phyloP scores from a whole-genome alignment of 2,329 filamentous ascomycete species.

The Aspergillus versicolor region DNA sequence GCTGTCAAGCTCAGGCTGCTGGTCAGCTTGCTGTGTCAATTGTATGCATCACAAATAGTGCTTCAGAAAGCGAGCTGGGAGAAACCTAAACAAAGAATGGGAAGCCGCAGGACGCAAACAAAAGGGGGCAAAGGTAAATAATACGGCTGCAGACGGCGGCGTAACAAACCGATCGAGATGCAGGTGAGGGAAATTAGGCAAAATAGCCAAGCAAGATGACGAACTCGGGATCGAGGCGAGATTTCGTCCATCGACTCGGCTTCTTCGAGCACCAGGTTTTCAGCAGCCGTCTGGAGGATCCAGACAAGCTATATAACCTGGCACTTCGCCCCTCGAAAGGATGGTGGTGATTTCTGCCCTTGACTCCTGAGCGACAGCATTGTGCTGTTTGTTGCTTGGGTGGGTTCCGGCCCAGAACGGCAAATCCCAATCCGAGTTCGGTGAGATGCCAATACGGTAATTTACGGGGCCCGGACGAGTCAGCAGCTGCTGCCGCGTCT shows the following conservation, averaged over 20 bases:
- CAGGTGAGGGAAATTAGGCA: conserved; percentile 2
- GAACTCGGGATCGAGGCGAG: background rate
- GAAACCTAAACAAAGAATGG: background rate
- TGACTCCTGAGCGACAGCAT: background rate
- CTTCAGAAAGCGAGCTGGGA: background rate
- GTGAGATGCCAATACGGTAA: conserved; percentile 5
- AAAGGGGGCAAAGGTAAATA: background rate
- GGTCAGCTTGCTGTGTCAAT: background rate
- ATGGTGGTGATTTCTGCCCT: background rate
- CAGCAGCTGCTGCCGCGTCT: background rate
- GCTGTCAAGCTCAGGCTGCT: too few species aligned
- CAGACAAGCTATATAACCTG: conserved; percentile 13
- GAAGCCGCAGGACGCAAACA: background rate
- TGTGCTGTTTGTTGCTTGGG: background rate
- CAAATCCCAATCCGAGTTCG: conserved; percentile 6
- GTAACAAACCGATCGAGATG: background rate
- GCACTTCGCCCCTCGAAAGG: conserved; percentile 5
- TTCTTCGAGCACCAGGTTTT: background rate
- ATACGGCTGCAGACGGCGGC: background rate
- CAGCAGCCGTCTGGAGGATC: background rate
- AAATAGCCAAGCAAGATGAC: background rate
- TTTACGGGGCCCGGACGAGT: background rate
- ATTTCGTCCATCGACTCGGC: background rate
- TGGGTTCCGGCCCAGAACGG: conserved; percentile 6
- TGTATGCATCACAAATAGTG: background rate